Evolutionary conservation across 257 asterid genomes (phyloP).

Genomic region (Rauvolfia tetraphylla): DNA sequence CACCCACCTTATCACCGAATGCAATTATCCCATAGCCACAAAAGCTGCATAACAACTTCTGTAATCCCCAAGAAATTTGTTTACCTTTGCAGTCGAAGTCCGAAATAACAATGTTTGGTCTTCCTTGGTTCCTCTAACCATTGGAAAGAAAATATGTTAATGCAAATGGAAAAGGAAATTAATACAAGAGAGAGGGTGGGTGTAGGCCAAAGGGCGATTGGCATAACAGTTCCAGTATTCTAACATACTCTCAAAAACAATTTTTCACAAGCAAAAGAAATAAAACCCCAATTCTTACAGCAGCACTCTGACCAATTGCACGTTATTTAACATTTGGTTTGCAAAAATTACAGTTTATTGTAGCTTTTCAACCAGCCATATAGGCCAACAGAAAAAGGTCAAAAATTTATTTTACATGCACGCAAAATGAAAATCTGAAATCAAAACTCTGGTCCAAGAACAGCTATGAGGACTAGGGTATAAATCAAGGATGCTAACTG

Average conservation of each 20-base stretch:
- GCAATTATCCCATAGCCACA: background rate
- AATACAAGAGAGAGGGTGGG: background rate
- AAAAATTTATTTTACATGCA: background rate
- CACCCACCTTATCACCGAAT: background rate
- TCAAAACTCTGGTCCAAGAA: background rate
- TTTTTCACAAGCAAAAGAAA: background rate
- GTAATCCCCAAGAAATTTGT: background rate
- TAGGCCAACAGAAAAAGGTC: background rate
- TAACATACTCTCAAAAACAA: background rate
- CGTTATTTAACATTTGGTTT: background rate
- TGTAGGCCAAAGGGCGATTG: background rate
- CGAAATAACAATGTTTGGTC: conserved; percentile 82
- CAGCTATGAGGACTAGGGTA: background rate
- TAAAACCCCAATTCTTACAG: background rate
- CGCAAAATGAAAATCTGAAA: background rate
- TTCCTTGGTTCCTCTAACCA: conserved; percentile 66
- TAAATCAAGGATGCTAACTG: background rate
- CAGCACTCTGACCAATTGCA: background rate
- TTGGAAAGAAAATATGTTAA: conserved; percentile 21
- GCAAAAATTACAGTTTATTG: background rate
- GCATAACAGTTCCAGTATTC: background rate
- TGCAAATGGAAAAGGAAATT: background rate
- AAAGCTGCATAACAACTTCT: background rate
- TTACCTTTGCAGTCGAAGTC: conserved; percentile 86
- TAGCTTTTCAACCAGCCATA: background rate